phyloP scores from a whole-genome alignment of 306 rosid genomes.

The Parietaria judaica region DNA sequence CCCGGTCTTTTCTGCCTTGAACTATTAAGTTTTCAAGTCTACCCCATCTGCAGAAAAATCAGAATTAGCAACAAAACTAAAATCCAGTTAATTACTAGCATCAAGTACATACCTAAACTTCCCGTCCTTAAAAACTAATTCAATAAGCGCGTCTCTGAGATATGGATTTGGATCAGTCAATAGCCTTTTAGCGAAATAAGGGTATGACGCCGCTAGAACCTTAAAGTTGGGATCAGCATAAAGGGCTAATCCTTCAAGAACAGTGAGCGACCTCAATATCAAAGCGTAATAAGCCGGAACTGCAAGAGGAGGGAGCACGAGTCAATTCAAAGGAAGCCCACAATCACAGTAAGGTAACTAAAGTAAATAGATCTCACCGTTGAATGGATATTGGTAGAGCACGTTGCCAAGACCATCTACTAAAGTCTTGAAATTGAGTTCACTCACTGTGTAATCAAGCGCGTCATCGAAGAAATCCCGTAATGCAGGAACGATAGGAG shows the following conservation, averaged over 20 bases:
- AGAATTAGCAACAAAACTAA: constrained; percentile 19
- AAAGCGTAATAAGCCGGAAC: constrained; percentile 94
- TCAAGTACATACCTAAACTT: constrained; percentile 58
- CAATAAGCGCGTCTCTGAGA: constrained; percentile 90
- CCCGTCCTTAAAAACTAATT: constrained; percentile 84
- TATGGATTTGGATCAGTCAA: constrained; percentile 96
- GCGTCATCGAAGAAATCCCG: constrained; percentile 81
- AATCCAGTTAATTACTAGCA: constrained; percentile 6
- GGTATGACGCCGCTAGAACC: constrained; percentile 97
- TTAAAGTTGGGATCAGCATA: constrained; percentile 94
- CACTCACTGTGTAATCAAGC: constrained; percentile 76
- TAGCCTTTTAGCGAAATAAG: constrained; percentile 94
- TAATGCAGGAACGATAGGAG: constrained; percentile 89
- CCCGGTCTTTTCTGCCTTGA: constrained; percentile 82
- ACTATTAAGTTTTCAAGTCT: constrained; percentile 81
- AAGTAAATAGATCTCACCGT: constrained; percentile 48
- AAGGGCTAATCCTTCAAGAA: constrained; percentile 89
- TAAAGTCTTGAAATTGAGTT: constrained; percentile 86
- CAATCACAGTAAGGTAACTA: constrained; percentile 6
- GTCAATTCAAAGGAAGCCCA: constrained; percentile 9
- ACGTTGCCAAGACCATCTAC: constrained; percentile 95
- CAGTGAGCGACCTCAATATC: constrained; percentile 87
- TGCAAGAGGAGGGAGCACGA: constrained; percentile 30
- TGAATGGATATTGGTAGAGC: constrained; percentile 83
- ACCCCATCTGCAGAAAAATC: constrained; percentile 61